Base-by-base conservation (phyloP, 495 filamentous ascomycete species). In the Aspergillus carlsbadensis region DNA sequence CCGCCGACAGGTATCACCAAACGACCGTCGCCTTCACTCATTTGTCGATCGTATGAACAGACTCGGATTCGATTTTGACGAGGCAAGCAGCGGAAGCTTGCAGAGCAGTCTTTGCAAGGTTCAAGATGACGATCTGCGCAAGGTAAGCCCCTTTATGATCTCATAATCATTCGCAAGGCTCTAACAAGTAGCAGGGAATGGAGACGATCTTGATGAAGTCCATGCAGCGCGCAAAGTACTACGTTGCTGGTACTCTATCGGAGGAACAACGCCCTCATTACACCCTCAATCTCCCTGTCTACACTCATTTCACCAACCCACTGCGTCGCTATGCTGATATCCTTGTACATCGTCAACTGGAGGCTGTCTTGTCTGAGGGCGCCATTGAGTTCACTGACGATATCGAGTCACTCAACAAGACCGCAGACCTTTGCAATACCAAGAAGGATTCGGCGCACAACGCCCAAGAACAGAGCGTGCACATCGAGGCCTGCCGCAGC, bases 401-500 rank as follows among this genome's bases (percentile, higher is more conserved):
- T 63, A 68, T 90, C 43, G 94, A 98, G 63, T 86, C 82, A 42
- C 75, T 98, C 26, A 85, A 81, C 63, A 98, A 98, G 83, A 96
- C 88, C 45, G 90, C 92, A 17, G 94, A 98, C 69, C 85, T 89
- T 56, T 96, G 92, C 81, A 98, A 98, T 74, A 96, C 88, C 65
- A 98, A 98, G 85, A 98, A 98, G 70, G 94, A 98, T 65, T 98
- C 94, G 5, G 93, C 95, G 0, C 93, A 95, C 73, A 92, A 90
- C 64, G 94, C 94, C 10, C 94, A 98, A 66, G 94, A 98, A 70
- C 94, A 98, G 75, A 98, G 94, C 68, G 90, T 98, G 59, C 94
- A 98, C 72, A 98, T 98, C 63, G 95, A 98, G 66, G 89, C 92
- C 2, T 98, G 94, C 81, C 86, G 94, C 55, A 85, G 84, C 45